Evolutionary conservation across 495 filamentous ascomycete genomes (phyloP).

Genomic region (Penicillium maclennaniae): DNA sequence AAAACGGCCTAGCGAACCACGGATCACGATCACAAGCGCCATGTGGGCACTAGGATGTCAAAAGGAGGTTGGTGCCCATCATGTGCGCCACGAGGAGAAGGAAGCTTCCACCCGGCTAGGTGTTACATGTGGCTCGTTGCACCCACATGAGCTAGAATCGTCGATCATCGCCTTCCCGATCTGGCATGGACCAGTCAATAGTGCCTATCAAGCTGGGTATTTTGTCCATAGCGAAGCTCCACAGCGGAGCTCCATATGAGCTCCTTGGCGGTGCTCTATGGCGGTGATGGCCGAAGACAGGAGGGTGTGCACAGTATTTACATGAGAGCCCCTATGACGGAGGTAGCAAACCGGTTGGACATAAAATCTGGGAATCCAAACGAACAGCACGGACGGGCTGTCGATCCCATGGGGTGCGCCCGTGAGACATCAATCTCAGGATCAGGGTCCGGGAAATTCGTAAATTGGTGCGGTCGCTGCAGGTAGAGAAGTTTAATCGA

Average conservation of each 20-base stretch:
- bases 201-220: constrained; percentile 2
- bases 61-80: constrained; percentile 3
- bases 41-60: constrained; percentile 7
- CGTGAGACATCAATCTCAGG: constrained; percentile 1
- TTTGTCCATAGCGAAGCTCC: neutral
- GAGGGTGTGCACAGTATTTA: neutral
- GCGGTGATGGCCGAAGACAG: constrained; percentile 1
- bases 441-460: neutral
- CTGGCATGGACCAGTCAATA: constrained; percentile 20
- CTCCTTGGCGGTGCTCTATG: neutral
- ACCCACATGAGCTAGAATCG: constrained; percentile 2
- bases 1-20: neutral
- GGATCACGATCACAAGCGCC: constrained; percentile 3
- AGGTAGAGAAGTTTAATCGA: neutral
- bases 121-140: constrained; percentile 4
- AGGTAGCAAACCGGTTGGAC: neutral
- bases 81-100: constrained; percentile 12
- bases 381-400: neutral
- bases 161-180: constrained; percentile 18
- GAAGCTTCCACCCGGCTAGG: constrained; percentile 12
- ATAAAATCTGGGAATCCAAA: neutral
- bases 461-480: neutral
- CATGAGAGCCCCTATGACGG: neutral
- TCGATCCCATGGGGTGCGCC: neutral
- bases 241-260: too few species aligned